Conservation (phyloP, 352 stramenopile genomes). For the Blastocystis hominis region DNA sequence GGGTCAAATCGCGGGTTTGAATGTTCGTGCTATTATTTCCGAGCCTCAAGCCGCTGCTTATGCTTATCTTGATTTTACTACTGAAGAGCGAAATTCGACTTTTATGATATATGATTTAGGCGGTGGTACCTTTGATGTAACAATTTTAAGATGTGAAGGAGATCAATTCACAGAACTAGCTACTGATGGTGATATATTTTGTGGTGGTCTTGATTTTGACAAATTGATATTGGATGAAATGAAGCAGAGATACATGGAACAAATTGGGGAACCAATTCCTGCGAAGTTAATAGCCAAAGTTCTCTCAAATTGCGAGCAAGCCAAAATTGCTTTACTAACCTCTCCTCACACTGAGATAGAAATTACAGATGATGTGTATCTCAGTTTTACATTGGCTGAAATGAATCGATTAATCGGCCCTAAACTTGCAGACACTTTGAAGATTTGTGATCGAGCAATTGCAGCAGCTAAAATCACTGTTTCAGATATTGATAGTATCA, state of each 20-base stretch:
- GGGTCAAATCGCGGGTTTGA: slow-evolving; percentile 90
- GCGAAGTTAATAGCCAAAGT: neutral
- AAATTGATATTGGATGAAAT: neutral
- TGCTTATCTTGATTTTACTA: slow-evolving; percentile 61
- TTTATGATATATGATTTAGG: slow-evolving; percentile 67
- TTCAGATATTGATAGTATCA: slow-evolving; percentile 38
- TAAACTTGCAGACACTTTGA: neutral
- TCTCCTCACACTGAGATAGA: neutral
- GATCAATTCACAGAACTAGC: slow-evolving; percentile 95
- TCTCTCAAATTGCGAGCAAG: neutral
- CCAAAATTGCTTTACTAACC: neutral
- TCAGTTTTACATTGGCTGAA: neutral
- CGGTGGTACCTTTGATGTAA: slow-evolving; percentile 84
- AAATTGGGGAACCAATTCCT: neutral
- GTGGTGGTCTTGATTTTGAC: slow-evolving; percentile 73
- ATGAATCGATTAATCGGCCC: neutral
- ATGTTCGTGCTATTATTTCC: slow-evolving; percentile 89
- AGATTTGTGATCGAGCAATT: neutral
- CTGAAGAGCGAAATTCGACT: slow-evolving; percentile 61
- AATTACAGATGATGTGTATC: neutral
- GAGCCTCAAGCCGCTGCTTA: slow-evolving; percentile 64
- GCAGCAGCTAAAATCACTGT: neutral
- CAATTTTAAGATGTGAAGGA: slow-evolving; percentile 90
- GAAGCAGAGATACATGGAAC: neutral
- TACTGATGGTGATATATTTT: slow-evolving; percentile 95